Evolutionary conservation across 129 eudicot genomes (phyloP), one percentile per base, ranked within the genome.

Genomic region (Rutidosis leptorrhynchoides): DNA sequence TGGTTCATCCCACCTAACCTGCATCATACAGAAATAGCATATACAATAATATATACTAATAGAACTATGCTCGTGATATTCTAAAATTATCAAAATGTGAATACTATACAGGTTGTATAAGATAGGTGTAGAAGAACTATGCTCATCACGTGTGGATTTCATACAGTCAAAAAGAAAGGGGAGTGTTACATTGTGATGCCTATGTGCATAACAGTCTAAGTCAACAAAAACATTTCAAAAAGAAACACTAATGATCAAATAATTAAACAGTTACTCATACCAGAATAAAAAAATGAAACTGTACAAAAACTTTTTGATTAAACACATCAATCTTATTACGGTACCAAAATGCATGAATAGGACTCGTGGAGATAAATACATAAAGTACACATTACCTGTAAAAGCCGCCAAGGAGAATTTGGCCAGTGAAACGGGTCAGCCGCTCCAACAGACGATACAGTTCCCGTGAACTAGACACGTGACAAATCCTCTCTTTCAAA

Each of bases 1-100:
- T 0, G 96, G 96, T 81, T 91, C 97, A 71, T 87, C 96, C 96
- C 96, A 91, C 11, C 75, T 75, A 58, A 90, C 97, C 97, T 90
- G 81, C 57, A 68, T 17, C 37, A 51, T 55, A 65, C 17, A 11
- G 27, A 29, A 65, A 28, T 56, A 42, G 23, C 54, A 48, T n/a
- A 48, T n/a, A n/a, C n/a, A n/a, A n/a, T n/a, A n/a, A n/a, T n/a
- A n/a, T n/a, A n/a, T n/a, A n/a, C n/a, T n/a, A n/a, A n/a, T n/a
- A n/a, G n/a, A 12, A 40, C 46, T 12, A 29, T 29, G 12, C 10
- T 40, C 17, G 14, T 16, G 17, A 43, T 43, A 43, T 43, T 43
- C 51, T 16, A 0, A 14, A 43, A 43, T 4, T 43, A 2, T 43
- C 51, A 43, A 11, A 43, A 43, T 15, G 16, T n/a, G 19, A 46